Percentiles rank a stretch among this genome's conserved stretches.
Conservation (phyloP, 169 alveolate species). For the Cryptosporidium ubiquitum region DNA sequence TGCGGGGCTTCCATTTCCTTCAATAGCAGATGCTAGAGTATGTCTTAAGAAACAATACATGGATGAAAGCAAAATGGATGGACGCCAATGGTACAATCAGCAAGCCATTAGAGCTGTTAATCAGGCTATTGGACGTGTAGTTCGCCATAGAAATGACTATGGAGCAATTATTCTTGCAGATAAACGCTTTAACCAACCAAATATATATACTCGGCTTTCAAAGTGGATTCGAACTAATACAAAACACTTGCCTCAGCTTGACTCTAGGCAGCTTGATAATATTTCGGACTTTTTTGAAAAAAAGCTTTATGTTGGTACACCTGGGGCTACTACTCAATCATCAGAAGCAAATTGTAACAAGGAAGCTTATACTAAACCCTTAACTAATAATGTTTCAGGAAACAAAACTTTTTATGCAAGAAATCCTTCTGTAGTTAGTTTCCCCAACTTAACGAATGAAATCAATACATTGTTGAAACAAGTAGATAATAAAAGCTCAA, state of each 20-base stretch:
- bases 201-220: slow-evolving; percentile 83
- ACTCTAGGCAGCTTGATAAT: not conserved
- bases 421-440: not conserved
- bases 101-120: slow-evolving; percentile 95
- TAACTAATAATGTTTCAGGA: not conserved
- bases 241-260: slow-evolving; percentile 22
- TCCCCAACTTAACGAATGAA: slow-evolving; percentile 16
- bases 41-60: slow-evolving; percentile 89
- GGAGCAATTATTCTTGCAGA: slow-evolving; percentile 92
- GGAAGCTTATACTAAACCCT: not conserved
- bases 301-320: not conserved
- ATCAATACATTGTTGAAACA: slow-evolving; percentile 25
- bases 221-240: slow-evolving; percentile 85
- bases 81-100: slow-evolving; percentile 90
- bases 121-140: slow-evolving; percentile 96
- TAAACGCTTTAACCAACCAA: slow-evolving; percentile 83
- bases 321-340: not conserved
- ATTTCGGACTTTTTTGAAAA: slow-evolving; percentile 46
- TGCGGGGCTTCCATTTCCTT: slow-evolving; percentile 93
- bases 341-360: not conserved
- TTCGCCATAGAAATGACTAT: slow-evolving; percentile 93
- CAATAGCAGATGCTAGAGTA: slow-evolving; percentile 87
- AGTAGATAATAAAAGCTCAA: not conserved
- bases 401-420: not conserved
- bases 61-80: slow-evolving; percentile 76